Evolutionary conservation across 2,329 filamentous ascomycete species (phyloP).

Genomic region (Aspergillus amoenus): DNA sequence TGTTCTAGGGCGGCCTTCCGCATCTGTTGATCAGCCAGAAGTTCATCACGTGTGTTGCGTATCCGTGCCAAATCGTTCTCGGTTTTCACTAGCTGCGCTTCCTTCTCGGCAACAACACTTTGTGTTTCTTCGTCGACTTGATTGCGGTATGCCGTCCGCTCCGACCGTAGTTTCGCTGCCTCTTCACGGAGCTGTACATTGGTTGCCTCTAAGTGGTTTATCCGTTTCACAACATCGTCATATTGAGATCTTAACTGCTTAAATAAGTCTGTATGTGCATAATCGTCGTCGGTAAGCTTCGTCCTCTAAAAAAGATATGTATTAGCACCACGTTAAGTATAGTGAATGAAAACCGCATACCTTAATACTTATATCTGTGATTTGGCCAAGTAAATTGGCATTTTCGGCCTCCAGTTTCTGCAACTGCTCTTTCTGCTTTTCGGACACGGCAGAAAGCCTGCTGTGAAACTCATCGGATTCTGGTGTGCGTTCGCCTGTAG

Average conservation of each 20-base stretch:
- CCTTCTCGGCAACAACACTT: slow-evolving; percentile 69
- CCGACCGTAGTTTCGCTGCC: slow-evolving; percentile 78
- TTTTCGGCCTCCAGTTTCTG: slow-evolving; percentile 77
- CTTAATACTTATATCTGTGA: slow-evolving; percentile 68
- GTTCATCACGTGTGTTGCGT: slow-evolving; percentile 78
- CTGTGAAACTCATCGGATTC: slow-evolving; percentile 75
- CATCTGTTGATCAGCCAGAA: slow-evolving; percentile 76
- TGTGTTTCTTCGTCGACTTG: slow-evolving; percentile 81
- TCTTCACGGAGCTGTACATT: slow-evolving; percentile 84
- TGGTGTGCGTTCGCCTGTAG: slow-evolving; percentile 57
- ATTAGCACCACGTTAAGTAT: not conserved
- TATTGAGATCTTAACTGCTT: slow-evolving; percentile 87
- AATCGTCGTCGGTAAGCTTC: slow-evolving; percentile 85
- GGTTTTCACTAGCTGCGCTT: slow-evolving; percentile 74
- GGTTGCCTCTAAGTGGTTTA: slow-evolving; percentile 86
- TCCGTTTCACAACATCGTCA: slow-evolving; percentile 86
- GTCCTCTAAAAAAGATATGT: slow-evolving; percentile 52
- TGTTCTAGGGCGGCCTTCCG: slow-evolving; percentile 78
- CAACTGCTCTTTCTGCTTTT: slow-evolving; percentile 86
- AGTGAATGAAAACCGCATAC: slow-evolving; percentile 21
- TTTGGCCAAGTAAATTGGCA: slow-evolving; percentile 70
- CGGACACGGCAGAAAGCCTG: slow-evolving; percentile 71
- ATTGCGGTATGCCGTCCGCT: slow-evolving; percentile 77
- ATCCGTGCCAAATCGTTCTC: slow-evolving; percentile 87
- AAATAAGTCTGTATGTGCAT: slow-evolving; percentile 87